phyloP scores from a whole-genome alignment of 768 basidiomycete species.

The Tulasnella sp. region DNA sequence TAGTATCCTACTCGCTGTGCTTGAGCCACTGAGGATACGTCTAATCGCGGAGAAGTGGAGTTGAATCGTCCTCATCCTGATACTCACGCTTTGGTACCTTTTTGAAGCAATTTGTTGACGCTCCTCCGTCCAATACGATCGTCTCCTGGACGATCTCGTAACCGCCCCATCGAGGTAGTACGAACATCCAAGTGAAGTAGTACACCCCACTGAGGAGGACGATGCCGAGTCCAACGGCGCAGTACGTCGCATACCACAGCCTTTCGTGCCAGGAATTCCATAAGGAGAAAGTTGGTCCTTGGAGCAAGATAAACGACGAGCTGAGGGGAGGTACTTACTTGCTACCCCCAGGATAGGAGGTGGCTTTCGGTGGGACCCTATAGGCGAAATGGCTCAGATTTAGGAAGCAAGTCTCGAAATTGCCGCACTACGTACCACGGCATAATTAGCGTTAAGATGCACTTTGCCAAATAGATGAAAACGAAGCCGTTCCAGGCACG shows the following conservation, averaged over 20 bases:
- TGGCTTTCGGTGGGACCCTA: conserved; percentile 21
- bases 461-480: neutral
- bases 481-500: neutral
- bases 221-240: conserved; percentile 25
- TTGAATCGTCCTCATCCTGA: too few species aligned
- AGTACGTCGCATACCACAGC: conserved; percentile 27
- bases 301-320: conserved; percentile 20
- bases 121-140: conserved; percentile 19
- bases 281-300: conserved; percentile 22
- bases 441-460: conserved; percentile 23
- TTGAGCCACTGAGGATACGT: too few species aligned
- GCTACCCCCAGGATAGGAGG: conserved; percentile 21
- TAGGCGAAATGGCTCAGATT: neutral
- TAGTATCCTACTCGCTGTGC: too few species aligned
- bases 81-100: too few species aligned
- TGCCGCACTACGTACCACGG: too few species aligned
- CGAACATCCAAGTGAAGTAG: conserved; percentile 34
- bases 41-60: too few species aligned
- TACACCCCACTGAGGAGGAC: conserved; percentile 25
- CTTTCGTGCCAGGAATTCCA: conserved; percentile 26
- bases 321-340: conserved; percentile 26
- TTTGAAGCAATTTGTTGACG: conserved; percentile 1
- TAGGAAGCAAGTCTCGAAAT: too few species aligned
- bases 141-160: conserved; percentile 36
- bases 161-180: conserved; percentile 35